Evolutionary conservation across 2,329 filamentous ascomycete species (phyloP), one percentile per base, ranked within the genome.

Genomic region (Cryoendolithus antarcticus): DNA sequence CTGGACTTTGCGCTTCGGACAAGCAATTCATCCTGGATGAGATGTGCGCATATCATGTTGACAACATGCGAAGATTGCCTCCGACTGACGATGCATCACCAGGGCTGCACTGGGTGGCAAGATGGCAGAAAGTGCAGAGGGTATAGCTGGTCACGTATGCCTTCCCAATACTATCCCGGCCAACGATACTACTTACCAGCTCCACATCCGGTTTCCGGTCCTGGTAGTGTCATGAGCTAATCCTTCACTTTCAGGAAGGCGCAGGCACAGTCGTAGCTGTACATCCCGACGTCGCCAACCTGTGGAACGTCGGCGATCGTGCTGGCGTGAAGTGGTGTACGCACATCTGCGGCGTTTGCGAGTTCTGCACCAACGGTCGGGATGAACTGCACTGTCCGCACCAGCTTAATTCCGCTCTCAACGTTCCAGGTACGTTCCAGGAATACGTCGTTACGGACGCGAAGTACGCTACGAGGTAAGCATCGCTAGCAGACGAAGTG

Each of bases 401-500:
- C 13, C 64, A 56, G 6, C 55, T 67, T n/a, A 54, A 61, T 44
- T 71, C 62, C 4, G 72, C 63, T 29, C 58, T 72, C 38, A 54
- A 52, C 34, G 57, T 44, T 36, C 59, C 59, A 29, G 59, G 72
- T 1, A 70, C 70, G 1, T 78, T 75, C 52, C 69, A 75, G 54
- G 70, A 78, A 52, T 79, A 78, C 51, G 58, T 77, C 30, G 61
- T 66, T 9, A 69, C 65, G 1, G 72, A 74, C 1, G 72, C 71
- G 9, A 62, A 62, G 30, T 75, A 74, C 47, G 70, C 70, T 0
- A 65, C 24, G 24, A 27, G 24, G 24, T 27, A 27, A 27, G 7
- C 6, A 27, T 27, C 6, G 7, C 7, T 6, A 27, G 24, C 24
- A 27, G 24, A 27, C 7, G 6, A 27, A 27, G 24, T 8, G 7